These are phyloP conservation scores for Lepraria neglecta DNA, from an alignment of 495 filamentous ascomycete species.

Conservation along the genomic window DNA sequence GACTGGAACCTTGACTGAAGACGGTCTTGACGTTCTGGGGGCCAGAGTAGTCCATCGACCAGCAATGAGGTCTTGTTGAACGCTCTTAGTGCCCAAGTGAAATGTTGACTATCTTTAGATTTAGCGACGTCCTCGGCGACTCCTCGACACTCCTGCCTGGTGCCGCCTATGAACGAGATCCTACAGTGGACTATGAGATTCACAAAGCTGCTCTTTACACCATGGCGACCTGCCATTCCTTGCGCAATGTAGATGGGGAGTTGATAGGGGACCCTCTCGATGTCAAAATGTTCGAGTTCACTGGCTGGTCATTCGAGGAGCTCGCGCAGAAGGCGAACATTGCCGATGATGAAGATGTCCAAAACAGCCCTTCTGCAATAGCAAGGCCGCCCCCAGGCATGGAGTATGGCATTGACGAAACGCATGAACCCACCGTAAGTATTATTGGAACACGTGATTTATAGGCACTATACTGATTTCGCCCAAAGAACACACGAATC, in stretches of 20 bases:
- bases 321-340: slow-evolving; percentile 56
- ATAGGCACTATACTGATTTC: not conserved
- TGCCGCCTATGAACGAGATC: slow-evolving; percentile 47
- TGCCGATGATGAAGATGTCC: slow-evolving; percentile 57
- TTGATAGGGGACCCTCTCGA: slow-evolving; percentile 92
- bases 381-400: slow-evolving; percentile 67
- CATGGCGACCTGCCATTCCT: slow-evolving; percentile 96
- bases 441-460: not conserved
- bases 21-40: slow-evolving; percentile 92
- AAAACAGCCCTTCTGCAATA: slow-evolving; percentile 69
- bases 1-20: slow-evolving; percentile 94
- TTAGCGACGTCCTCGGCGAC: slow-evolving; percentile 56
- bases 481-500: slow-evolving; percentile 32
- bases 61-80: slow-evolving; percentile 40
- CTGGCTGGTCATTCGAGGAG: slow-evolving; percentile 87
- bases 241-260: slow-evolving; percentile 79
- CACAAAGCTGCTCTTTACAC: slow-evolving; percentile 74
- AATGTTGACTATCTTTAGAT: slow-evolving; percentile 33
- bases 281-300: slow-evolving; percentile 98
- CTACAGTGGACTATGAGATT: slow-evolving; percentile 52
- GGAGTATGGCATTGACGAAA: slow-evolving; percentile 50
- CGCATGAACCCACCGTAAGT: slow-evolving; percentile 24
- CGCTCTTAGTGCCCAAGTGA: not conserved
- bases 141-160: slow-evolving; percentile 49
- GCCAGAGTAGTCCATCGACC: slow-evolving; percentile 63